phyloP scores from a whole-genome alignment of 441 rosid genomes.

The Dalechampia spathulata region DNA sequence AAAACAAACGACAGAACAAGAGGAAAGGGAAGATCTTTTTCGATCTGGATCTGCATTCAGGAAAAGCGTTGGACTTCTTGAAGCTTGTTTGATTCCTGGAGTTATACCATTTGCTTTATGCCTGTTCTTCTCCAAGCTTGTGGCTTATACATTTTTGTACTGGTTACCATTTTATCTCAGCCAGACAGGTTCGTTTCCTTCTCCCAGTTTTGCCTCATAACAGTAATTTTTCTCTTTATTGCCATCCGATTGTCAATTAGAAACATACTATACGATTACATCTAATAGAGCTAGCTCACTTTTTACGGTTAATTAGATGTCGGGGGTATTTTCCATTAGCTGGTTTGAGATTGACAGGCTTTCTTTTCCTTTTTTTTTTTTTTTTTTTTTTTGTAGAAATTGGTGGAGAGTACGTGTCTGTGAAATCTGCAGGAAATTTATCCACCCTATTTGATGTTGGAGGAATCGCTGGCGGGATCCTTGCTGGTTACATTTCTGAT shows the following conservation, averaged over 20 bases:
- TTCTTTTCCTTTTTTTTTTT: not conserved
- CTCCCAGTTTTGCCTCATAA: slow-evolving; percentile 2
- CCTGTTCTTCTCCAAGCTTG: slow-evolving; percentile 87
- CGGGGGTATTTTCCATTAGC: not conserved
- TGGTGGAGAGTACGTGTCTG: slow-evolving; percentile 79
- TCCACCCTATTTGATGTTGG: slow-evolving; percentile 82
- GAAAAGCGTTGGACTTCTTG: slow-evolving; percentile 68
- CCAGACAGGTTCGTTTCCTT: slow-evolving; percentile 57
- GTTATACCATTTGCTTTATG: slow-evolving; percentile 86
- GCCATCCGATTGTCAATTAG: not conserved
- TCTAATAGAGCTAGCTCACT: too few relatives aligned
- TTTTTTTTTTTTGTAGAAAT: slow-evolving; percentile 47
- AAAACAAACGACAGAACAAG: slow-evolving; percentile 14
- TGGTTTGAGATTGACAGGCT: not conserved
- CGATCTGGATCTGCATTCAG: slow-evolving; percentile 35
- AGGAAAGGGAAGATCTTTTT: slow-evolving; percentile 3
- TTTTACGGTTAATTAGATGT: too few relatives aligned
- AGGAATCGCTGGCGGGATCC: slow-evolving; percentile 78
- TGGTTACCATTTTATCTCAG: slow-evolving; percentile 93
- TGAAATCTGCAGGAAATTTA: slow-evolving; percentile 88
- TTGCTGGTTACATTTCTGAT: slow-evolving; percentile 83
- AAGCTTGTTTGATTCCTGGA: slow-evolving; percentile 90
- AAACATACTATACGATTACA: not conserved
- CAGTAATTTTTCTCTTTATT: not conserved
- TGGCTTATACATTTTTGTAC: slow-evolving; percentile 87